Percentiles rank a stretch among this genome's conserved stretches.
phyloP scores from a whole-genome alignment of 2,329 filamentous ascomycete species.

The Colletotrichum sp. region DNA sequence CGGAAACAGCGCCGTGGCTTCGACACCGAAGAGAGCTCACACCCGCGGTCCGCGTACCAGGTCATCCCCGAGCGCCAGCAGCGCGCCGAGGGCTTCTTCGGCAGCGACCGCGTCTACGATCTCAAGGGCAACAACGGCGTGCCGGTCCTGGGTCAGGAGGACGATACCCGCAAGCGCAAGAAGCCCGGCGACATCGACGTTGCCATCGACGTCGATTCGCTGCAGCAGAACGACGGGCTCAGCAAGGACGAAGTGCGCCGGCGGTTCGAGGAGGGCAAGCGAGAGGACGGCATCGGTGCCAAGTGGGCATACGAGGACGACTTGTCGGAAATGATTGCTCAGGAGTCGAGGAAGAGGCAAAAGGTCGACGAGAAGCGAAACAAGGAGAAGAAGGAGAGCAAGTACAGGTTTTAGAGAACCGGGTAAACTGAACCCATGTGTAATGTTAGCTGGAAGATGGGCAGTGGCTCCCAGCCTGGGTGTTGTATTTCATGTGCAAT shows the following conservation, averaged over 20 bases:
- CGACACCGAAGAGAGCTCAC: slow-evolving; percentile 82
- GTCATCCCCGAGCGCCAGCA: slow-evolving; percentile 89
- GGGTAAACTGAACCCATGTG: not conserved
- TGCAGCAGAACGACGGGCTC: slow-evolving; percentile 77
- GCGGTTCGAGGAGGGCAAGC: slow-evolving; percentile 77
- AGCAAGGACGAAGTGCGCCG: slow-evolving; percentile 83
- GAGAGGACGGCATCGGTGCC: slow-evolving; percentile 69
- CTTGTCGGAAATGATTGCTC: slow-evolving; percentile 92
- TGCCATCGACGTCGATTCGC: slow-evolving; percentile 83
- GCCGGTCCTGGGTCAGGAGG: slow-evolving; percentile 81
- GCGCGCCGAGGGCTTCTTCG: slow-evolving; percentile 91
- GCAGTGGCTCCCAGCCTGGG: not conserved
- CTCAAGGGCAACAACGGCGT: slow-evolving; percentile 66
- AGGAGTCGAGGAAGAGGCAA: slow-evolving; percentile 87
- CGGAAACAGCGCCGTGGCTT: slow-evolving; percentile 85
- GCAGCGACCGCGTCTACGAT: slow-evolving; percentile 92
- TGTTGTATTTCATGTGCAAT: not conserved
- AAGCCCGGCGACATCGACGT: slow-evolving; percentile 96
- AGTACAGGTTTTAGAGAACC: slow-evolving; percentile 51
- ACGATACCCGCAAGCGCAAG: slow-evolving; percentile 83
- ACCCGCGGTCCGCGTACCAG: slow-evolving; percentile 82
- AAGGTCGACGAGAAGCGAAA: slow-evolving; percentile 85
- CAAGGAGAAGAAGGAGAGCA: slow-evolving; percentile 63
- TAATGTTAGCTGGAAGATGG: slow-evolving; percentile 3
- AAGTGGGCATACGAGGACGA: slow-evolving; percentile 84